Evolutionary conservation across 2,329 filamentous ascomycete genomes (phyloP).

Genomic region (Trichoderma asperellum): DNA sequence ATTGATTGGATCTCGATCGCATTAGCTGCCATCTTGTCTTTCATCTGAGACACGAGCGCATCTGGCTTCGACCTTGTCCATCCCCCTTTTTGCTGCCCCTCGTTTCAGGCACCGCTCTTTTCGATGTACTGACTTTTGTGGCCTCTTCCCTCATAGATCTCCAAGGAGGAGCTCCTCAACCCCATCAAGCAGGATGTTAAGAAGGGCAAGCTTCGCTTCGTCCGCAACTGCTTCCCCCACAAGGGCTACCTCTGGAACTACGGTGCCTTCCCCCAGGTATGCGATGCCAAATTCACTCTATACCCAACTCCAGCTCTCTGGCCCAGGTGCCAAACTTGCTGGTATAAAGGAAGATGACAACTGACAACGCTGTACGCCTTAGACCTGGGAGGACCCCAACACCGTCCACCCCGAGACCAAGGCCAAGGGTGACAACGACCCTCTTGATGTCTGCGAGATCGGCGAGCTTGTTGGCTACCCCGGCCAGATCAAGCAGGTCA

Average conservation of each 20-base stretch:
- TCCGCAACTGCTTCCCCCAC: constrained; percentile 99
- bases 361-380: constrained; percentile 28
- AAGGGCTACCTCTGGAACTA: constrained; percentile 99
- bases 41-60: background rate
- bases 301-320: constrained; percentile 29
- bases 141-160: constrained; percentile 67
- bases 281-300: constrained; percentile 34
- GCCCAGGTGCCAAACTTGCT: constrained; percentile 23
- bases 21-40: background rate
- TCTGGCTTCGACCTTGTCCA: background rate
- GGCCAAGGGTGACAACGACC: constrained; percentile 99
- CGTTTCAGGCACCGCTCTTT: background rate
- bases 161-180: constrained; percentile 97
- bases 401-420: constrained; percentile 96
- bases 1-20: background rate
- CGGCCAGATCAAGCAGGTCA: constrained; percentile 99
- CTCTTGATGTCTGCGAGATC: constrained; percentile 98
- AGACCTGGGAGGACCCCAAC: constrained; percentile 99
- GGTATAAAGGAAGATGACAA: background rate
- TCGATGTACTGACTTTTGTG: constrained; percentile 2
- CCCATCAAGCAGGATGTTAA: constrained; percentile 99
- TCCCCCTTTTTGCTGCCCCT: background rate
- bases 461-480: constrained; percentile 95
- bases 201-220: constrained; percentile 99
- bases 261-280: constrained; percentile 96